Base-by-base conservation (phyloP, 805 yeast species). In the Dipodascus albidus region DNA sequence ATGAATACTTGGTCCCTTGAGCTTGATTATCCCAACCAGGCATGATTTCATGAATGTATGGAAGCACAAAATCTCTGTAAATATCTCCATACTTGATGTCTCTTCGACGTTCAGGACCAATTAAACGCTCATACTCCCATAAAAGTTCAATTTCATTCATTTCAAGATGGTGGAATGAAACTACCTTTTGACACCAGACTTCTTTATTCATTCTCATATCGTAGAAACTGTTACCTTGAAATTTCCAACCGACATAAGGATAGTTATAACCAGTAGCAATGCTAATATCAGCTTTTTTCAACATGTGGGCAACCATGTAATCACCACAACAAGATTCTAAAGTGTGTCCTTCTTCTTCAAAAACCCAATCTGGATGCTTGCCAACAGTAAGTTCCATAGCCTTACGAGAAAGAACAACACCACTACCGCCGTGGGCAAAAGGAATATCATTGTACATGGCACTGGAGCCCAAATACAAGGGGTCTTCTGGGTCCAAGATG, bases 391-490 rank as follows among this genome's bases (percentile, higher is more conserved):
- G 49, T 20, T 59, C 56, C 60, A 68, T 58, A 3, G 70, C 64
- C 2, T 63, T 67, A 1, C 60, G 59, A 3, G 71, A 66, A 19
- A 69, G 52, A 1, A 67, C 62, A 2, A 68, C 66, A 9, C 71
- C 73, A 0, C 67, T 57, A 3, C 72, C 74, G n/a, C 74, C 74
- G 53, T 70, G 72, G 14, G 70, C 72, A 56, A 70, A 70, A 31
- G 54, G 47, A 23, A 56, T 51, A 47, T 52, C 58, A 3, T 53
- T 57, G 4, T 14, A 17, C 44, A 50, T 27, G 22, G 67, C 67
- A 1, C 60, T 60, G 1, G 62, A 54, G 1, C 73, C 74, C 41
- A 67, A 53, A 53, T 68, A 70, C 24, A 58, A 52, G 19, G 60
- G 55, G 21, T 66, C 59, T n/a, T 59, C 54, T n/a, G 66, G 66